Evolutionary conservation across 108 stramenopile species (phyloP), one percentile per base, ranked within the genome.

Genomic region (Nannochloropsis gaditana): DNA sequence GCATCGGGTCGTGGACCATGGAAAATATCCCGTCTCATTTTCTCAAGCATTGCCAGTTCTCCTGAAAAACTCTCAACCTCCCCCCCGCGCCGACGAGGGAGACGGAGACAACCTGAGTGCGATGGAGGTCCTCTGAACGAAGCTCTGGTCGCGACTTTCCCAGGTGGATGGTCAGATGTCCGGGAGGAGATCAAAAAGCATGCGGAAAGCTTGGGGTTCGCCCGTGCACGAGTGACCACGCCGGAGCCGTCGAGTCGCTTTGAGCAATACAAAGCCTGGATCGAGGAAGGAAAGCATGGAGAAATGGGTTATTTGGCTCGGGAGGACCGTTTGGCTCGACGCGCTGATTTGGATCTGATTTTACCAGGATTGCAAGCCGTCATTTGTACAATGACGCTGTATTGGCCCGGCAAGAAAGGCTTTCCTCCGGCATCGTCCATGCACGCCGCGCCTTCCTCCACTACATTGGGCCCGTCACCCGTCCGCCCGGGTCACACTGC

Each of bases 401-500:
- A 73, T n/a, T 73, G 59, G 59, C 59, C 59, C 15, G 59, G 59
- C 59, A 73, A 73, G n/a, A 73, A 73, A 73, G 59, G 59, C 59
- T 73, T 73, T 8, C 59, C 59, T n/a, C 59, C 59, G 19, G 59
- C 59, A 73, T 73, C 59, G n/a, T 15, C 59, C 59, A 73, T 73
- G 59, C 59, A 73, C n/a, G 59, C 59, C 4, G n/a, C 59, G 59
- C 59, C 59, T n/a, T 2, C 59, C 59, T 31, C 31, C 31, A 31
- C 31, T 31, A 31, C 31, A 31, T 31, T 31, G 31, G 31, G 31
- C 31, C 8, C 59, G 15, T 73, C 59, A 4, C n/a, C 59, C 59
- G 15, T n/a, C 59, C 15, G 59, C 15, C 15, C 2, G 19, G n/a
- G n/a, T 4, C 59, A 4, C 15, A 2, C 59, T n/a, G 19, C 59